These are phyloP conservation scores for Magnolia sinica DNA, from an alignment of 164 flowering plant genomes.

Conservation along the genomic window DNA sequence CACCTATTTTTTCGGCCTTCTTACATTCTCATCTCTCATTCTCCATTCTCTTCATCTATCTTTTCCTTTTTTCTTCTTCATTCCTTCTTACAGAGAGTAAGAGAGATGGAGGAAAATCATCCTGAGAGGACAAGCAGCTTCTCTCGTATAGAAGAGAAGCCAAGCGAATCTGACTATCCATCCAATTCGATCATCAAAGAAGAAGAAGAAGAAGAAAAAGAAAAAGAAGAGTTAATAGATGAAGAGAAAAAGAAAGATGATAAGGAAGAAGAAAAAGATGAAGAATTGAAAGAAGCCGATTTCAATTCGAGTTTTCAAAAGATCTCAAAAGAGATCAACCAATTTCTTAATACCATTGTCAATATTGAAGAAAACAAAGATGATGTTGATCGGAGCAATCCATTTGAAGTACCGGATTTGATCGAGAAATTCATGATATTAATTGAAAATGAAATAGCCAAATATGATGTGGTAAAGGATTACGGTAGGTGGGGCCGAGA, in stretches of 20 bases:
- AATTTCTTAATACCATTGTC: slow-evolving; percentile 10
- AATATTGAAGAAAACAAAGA: neutral
- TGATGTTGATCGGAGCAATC: neutral
- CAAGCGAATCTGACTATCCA: neutral
- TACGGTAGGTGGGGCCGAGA: slow-evolving; percentile 25
- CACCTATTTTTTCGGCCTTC: neutral
- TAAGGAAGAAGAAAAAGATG: slow-evolving; percentile 8
- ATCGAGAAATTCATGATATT: slow-evolving; percentile 27
- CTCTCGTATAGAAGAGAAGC: neutral
- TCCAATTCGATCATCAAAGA: neutral
- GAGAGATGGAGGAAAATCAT: neutral
- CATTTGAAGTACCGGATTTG: slow-evolving; percentile 27
- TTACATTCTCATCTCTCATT: neutral
- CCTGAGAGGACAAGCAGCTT: neutral
- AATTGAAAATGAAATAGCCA: slow-evolving; percentile 27
- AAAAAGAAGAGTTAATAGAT: no score
- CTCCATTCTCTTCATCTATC: neutral
- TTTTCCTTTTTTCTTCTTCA: neutral
- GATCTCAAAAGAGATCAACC: slow-evolving; percentile 27
- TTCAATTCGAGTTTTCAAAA: slow-evolving; percentile 5
- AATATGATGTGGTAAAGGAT: slow-evolving; percentile 25
- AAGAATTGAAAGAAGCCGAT: slow-evolving; percentile 5
- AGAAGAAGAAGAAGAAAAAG: neutral
- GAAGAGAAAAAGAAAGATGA: neutral
- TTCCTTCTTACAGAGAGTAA: neutral